A percentile compares a stretch with the other conserved stretches of the same genome.
Evolutionary conservation across 2,329 filamentous ascomycete species (phyloP).

Genomic region (Aspergillus pseudoterreus): DNA sequence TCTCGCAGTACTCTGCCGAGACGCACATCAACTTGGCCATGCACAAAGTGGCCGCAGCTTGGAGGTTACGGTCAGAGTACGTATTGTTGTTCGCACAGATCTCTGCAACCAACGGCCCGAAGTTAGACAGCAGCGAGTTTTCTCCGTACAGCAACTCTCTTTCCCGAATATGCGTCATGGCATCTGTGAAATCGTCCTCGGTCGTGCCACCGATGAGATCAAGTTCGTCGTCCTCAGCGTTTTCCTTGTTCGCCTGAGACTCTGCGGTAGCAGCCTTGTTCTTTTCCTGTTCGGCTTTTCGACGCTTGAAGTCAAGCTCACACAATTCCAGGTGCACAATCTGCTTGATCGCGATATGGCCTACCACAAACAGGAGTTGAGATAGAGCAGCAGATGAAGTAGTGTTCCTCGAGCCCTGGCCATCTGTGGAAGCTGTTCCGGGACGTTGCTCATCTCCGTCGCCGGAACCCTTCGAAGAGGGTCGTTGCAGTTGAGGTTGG

Average conservation of each 20-base stretch:
- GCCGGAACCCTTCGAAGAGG: constrained; percentile 23
- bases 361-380: constrained; percentile 89
- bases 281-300: constrained; percentile 61
- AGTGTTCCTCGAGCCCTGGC: constrained; percentile 54
- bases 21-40: constrained; percentile 99
- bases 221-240: constrained; percentile 76
- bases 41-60: constrained; percentile 89
- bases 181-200: constrained; percentile 88
- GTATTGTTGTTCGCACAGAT: constrained; percentile 92
- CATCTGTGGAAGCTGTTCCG: constrained; percentile 31
- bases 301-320: constrained; percentile 94
- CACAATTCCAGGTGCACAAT: constrained; percentile 98
- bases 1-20: constrained; percentile 91
- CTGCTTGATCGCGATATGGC: constrained; percentile 96
- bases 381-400: constrained; percentile 70
- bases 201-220: constrained; percentile 96
- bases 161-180: constrained; percentile 79
- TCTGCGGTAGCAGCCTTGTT: constrained; percentile 43
- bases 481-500: constrained; percentile 38
- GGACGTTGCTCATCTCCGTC: constrained; percentile 32
- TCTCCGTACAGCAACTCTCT: constrained; percentile 79
- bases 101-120: constrained; percentile 86
- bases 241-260: constrained; percentile 50
- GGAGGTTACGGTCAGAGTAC: constrained; percentile 84
- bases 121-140: constrained; percentile 79